A percentile compares a stretch with the other conserved stretches of the same genome.
Evolutionary conservation across 805 yeast species (phyloP).

Genomic region (Wickerhamomyces alni): DNA sequence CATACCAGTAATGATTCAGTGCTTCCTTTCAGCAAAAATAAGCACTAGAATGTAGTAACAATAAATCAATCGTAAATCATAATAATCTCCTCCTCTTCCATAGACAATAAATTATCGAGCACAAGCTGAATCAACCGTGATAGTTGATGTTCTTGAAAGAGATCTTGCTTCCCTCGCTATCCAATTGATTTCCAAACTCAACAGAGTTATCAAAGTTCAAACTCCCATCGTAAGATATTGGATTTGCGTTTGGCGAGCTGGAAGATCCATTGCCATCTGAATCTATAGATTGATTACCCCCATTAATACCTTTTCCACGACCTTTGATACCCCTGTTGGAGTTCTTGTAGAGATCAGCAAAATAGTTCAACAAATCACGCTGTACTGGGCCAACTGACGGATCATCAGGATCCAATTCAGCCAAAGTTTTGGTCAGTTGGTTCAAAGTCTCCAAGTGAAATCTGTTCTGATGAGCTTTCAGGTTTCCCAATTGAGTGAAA

Average conservation of each 20-base stretch:
- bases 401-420: constrained; percentile 50
- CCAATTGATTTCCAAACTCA: not conserved
- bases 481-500: constrained; percentile 87
- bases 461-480: constrained; percentile 90
- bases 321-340: constrained; percentile 90
- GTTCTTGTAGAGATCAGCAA: constrained; percentile 78
- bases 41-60: not conserved
- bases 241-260: not conserved
- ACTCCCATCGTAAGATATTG: not conserved
- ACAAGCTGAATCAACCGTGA: constrained; percentile 7
- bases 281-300: not conserved
- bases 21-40: too few relatives aligned
- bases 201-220: not conserved
- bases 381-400: constrained; percentile 54
- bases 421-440: constrained; percentile 58
- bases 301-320: constrained; percentile 55
- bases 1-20: too few relatives aligned
- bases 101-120: not conserved
- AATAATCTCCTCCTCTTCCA: not conserved
- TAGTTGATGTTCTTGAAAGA: constrained; percentile 22
- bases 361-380: constrained; percentile 64
- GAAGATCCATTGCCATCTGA: not conserved
- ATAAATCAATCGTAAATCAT: not conserved
- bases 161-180: constrained; percentile 10
- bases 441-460: constrained; percentile 74